Evolutionary conservation across 768 basidiomycete species (phyloP).

Genomic region (Mycena maculata): DNA sequence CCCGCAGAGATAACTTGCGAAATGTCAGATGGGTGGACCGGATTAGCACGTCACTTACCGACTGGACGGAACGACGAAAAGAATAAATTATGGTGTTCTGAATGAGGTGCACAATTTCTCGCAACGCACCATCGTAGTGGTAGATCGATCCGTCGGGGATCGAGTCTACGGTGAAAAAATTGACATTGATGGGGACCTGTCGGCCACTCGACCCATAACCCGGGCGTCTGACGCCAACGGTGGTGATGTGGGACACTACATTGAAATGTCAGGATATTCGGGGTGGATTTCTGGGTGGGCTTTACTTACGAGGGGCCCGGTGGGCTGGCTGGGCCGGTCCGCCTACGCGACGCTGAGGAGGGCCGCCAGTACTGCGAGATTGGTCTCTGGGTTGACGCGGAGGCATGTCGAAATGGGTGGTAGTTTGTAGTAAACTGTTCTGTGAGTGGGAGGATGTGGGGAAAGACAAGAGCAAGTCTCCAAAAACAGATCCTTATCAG

Average conservation of each 20-base stretch:
- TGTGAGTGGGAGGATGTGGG: no score
- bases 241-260: conserved; percentile 44
- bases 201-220: conserved; percentile 65
- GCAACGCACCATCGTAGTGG: conserved; percentile 84
- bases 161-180: conserved; percentile 63
- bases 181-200: conserved; percentile 51
- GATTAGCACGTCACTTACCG: conserved; percentile 3
- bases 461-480: no score
- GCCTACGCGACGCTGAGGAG: no score
- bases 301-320: no score
- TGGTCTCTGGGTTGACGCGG: no score
- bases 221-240: conserved; percentile 73
- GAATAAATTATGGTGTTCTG: not conserved
- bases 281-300: no score
- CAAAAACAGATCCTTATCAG: no score
- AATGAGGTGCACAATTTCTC: conserved; percentile 35
- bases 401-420: no score
- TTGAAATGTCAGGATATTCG: not conserved
- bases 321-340: no score
- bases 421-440: no score
- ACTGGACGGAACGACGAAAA: conserved; percentile 1
- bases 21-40: not conserved
- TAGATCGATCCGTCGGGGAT: conserved; percentile 68
- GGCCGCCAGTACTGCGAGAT: no score
- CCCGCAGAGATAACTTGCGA: conserved; percentile 62